Base-by-base conservation (phyloP, 495 filamentous ascomycete species). In the Daldinia grandis region DNA sequence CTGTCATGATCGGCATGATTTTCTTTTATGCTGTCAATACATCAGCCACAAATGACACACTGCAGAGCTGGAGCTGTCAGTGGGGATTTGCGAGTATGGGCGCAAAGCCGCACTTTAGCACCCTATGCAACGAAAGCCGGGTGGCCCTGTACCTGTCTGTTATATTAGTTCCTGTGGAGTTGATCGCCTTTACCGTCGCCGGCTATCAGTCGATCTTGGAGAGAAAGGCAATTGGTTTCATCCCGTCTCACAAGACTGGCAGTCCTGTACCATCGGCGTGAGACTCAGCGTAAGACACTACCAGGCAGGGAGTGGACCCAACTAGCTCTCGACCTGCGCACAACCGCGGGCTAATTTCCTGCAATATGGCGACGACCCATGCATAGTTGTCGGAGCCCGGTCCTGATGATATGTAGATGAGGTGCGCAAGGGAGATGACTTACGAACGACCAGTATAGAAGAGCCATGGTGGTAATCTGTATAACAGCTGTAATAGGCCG, bases 11-110 rank as follows among this genome's bases (percentile, higher is more conserved):
- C 64, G 80, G 80, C 68, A 81, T 84, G 59, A 73, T 79, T 54
- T 84, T 87, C 76, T 87, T 83, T 77, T 88, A 88, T 67, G 78
- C 76, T 53, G 81, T 84, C 77, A 85, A 87, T 64, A 69, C 81
- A 25, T 86, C 84, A 1, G 72, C 72, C 42, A 78, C 73, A 5
- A 74, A 78, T 59, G 81, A 82, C 69, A 84, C 83, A 40, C 72
- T 87, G 30, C 69, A 86, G 72, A 84, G 81, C 74, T 88, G 86
- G 86, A 82, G 80, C 27, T 88, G 86, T 76, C 83, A 83, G 55
- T 88, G 85, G 85, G 71, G 69, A 5, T 65, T 73, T 40, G 68
- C 85, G 28, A 70, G 72, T 64, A 87, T 87, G 85, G 55, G 54
- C 19, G 50, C 76, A 38, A 67, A 78, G 71, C 86, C 86, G 47